Evolutionary conservation across 495 filamentous ascomycete genomes (phyloP), one percentile per base, ranked within the genome.

Genomic region (Aspergillus nidulans): DNA sequence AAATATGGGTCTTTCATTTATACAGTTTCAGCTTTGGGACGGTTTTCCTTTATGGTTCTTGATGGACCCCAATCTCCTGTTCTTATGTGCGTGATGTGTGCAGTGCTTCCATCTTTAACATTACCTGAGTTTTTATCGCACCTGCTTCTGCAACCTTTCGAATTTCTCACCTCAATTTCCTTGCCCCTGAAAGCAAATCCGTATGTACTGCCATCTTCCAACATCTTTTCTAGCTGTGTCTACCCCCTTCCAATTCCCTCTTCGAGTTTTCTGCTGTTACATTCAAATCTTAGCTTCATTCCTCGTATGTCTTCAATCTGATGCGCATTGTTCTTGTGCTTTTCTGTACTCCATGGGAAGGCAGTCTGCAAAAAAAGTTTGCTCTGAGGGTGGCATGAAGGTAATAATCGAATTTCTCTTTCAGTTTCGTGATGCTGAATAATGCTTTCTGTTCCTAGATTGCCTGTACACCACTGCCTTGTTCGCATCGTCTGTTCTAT

Each of bases 291-390:
- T 63, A 55, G 64, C 64, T 63, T 57, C 64, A 59, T 63, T 68
- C 59, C 63, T 66, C 64, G 68, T 74, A 71, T 73, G 71, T 67
- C 67, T 52, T 48, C 50, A 64, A 61, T 59, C 47, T 64, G 65
- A 69, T 72, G 67, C 64, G 67, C 60, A 61, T 73, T 62, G 15
- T 34, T 34, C n/a, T n/a, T n/a, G n/a, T n/a, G n/a, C n/a, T 70
- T 65, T 62, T 58, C 60, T 58, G 65, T 73, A 71, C 63, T 66
- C 64, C 68, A 65, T 75, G 75, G 75, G 75, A 69, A 74, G 73
- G 73, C 73, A 68, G 68, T 75, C 62, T 76, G 73, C 72, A 69
- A 77, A 76, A 76, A 73, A 76, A 73, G 72, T 76, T 63, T 64
- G 60, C 69, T 66, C 54, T 67, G 62, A 66, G 50, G 64, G 60